Evolutionary conservation across 2,329 filamentous ascomycete species (phyloP), one percentile per base, ranked within the genome.

Genomic region (Penicillium sp.): DNA sequence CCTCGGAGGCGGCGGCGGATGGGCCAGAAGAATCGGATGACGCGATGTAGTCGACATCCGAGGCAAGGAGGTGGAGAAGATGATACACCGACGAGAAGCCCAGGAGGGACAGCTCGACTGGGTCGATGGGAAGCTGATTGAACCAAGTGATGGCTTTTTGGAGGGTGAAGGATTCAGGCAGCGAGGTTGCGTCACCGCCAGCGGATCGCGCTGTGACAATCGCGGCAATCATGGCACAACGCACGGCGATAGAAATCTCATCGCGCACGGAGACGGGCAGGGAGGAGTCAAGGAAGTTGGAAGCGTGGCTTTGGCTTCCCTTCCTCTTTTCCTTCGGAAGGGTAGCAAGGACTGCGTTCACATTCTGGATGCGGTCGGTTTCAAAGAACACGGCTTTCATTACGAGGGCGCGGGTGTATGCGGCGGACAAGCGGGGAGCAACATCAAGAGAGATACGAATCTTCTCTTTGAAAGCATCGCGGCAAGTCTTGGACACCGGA

Each of bases 371-470:
- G 32, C 82, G 79, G 50, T 80, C 75, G 7, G 77, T 70, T 48
- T 82, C 79, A n/a, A 80, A 77, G 29, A 86, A 77, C 3, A 87
- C 77, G 7, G 84, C 81, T 64, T 82, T 82, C 57, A 83, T 81
- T 11, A 82, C 81, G 4, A 85, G 73, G 13, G 83, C 81, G 42
- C 84, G 77, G 10, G 81, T 77, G 48, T 84, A 80, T 2, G 89
- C 88, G 21, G 85, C 84, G 1, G 91, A 96, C 11, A 88, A 89
- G 36, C 88, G 85, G 1, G 93, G 93, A 0, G 92, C 90, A 7
- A 86, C 83, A 54, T 83, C 82, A 57, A 90, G 79, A 2, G 92
- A 90, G 32, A 90, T 79, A 1, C 84, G 80, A 31, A 96, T 79
- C 52, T 85, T 79, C 34, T 75, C 69, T 50, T 79, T 75, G 56